Conservation (phyloP, 352 stramenopile species). For the Phytophthora sansomeana region DNA sequence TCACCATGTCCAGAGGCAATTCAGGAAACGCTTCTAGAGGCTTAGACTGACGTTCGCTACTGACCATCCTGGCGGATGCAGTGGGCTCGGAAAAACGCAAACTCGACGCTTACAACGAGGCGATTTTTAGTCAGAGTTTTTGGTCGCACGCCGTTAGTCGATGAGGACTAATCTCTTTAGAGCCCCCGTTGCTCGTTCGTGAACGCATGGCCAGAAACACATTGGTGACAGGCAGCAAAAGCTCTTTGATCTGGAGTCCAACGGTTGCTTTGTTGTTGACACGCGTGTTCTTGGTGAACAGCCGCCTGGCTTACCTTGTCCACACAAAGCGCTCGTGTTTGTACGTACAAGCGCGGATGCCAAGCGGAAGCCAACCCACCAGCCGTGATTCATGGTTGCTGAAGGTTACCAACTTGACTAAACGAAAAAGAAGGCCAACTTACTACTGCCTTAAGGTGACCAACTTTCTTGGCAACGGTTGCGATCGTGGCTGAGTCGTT, state of each 20-base stretch:
- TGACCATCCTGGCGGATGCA: slow-evolving; percentile 18
- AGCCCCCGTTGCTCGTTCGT: too few species aligned
- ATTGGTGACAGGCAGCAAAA: background rate
- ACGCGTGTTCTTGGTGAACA: slow-evolving; percentile 10
- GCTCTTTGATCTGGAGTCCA: slow-evolving; percentile 6
- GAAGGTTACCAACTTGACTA: too few species aligned
- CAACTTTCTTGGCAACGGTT: too few species aligned
- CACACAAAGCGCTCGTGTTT: background rate
- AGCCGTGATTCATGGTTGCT: background rate
- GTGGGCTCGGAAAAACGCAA: slow-evolving; percentile 18
- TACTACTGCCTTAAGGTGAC: too few species aligned
- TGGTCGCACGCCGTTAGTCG: slow-evolving; percentile 9
- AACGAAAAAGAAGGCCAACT: too few species aligned
- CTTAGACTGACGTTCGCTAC: background rate
- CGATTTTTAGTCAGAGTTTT: slow-evolving; percentile 4
- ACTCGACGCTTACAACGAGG: slow-evolving; percentile 12
- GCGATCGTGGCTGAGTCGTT: too few species aligned
- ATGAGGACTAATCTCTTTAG: background rate
- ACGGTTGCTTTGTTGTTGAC: background rate
- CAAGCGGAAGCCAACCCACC: background rate
- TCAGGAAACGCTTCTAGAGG: too few species aligned
- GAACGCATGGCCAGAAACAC: too few species aligned
- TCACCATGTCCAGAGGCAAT: too few species aligned
- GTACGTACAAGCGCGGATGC: background rate
- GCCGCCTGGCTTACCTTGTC: background rate